phyloP scores from a whole-genome alignment of 1,284 basidiomycete species.

The Vanrija pseudolonga region DNA sequence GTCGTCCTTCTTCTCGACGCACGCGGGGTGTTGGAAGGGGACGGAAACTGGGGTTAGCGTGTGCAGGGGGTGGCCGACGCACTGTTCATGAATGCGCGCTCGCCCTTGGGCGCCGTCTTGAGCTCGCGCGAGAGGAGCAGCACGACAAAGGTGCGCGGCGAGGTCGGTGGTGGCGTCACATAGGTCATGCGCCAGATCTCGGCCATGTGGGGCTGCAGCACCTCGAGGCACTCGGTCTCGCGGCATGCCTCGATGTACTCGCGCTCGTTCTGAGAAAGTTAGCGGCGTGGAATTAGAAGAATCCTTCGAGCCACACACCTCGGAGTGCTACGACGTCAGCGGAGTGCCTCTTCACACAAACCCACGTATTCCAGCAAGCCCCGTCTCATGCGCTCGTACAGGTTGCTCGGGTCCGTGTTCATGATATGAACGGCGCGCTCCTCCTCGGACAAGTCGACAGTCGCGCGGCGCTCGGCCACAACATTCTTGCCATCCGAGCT shows the following conservation, averaged over 20 bases:
- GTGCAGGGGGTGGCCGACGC: background rate
- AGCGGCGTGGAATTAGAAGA: background rate
- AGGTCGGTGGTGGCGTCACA: conserved; percentile 44
- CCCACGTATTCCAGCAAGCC: conserved; percentile 43
- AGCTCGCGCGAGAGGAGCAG: conserved; percentile 38
- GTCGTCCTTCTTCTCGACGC: conserved; percentile 34
- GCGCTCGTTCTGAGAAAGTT: conserved; percentile 16
- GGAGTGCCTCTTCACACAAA: background rate
- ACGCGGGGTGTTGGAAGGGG: conserved; percentile 42
- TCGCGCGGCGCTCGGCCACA: conserved; percentile 1
- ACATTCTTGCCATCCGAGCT: background rate
- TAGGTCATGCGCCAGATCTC: conserved; percentile 48
- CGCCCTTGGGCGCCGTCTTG: conserved; percentile 25
- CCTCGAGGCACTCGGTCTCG: conserved; percentile 42
- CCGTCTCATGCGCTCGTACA: conserved; percentile 42
- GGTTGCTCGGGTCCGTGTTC: conserved; percentile 20
- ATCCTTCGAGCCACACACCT: background rate
- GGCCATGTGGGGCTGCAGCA: conserved; percentile 39
- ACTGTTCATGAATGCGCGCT: conserved; percentile 45
- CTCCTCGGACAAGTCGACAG: conserved; percentile 17
- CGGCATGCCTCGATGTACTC: conserved; percentile 44
- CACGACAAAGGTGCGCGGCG: conserved; percentile 45
- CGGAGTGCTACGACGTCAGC: background rate
- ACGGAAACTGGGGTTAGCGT: conserved; percentile 33
- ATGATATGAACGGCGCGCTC: conserved; percentile 30